A percentile compares a stretch with the other conserved stretches of the same genome.
These are phyloP conservation scores for Tolypocladium ovalisporum DNA, from an alignment of 2,329 filamentous ascomycete genomes.

Conservation along the genomic window DNA sequence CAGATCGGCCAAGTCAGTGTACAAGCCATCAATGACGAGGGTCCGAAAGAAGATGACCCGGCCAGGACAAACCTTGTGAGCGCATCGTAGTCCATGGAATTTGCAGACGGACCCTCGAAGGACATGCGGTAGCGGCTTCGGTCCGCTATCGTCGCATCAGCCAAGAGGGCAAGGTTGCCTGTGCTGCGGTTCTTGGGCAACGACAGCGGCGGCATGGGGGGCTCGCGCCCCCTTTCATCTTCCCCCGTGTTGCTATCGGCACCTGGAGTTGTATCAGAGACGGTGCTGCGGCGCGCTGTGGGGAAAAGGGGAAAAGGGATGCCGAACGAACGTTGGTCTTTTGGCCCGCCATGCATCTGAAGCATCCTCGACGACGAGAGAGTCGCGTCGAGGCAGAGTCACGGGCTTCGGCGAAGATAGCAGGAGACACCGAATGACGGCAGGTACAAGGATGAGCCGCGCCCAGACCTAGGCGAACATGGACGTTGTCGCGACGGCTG, in stretches of 20 bases:
- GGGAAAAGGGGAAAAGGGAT: background rate
- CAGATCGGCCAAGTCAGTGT: constrained; percentile 15
- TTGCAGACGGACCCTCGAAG: constrained; percentile 57
- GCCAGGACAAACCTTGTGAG: constrained; percentile 53
- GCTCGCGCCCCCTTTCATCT: constrained; percentile 30
- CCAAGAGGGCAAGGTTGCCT: constrained; percentile 43
- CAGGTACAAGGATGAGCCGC: background rate
- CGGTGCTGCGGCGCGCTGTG: background rate
- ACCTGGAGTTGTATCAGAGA: constrained; percentile 17
- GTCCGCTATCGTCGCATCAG: constrained; percentile 40
- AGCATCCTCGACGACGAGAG: constrained; percentile 28
- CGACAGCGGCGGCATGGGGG: constrained; percentile 34
- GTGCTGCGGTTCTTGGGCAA: constrained; percentile 57
- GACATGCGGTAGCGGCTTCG: constrained; percentile 60
- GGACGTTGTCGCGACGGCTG: constrained; percentile 1
- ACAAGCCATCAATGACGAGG: too few relatives aligned
- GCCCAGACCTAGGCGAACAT: constrained; percentile 3
- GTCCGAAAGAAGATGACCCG: background rate
- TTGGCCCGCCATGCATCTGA: constrained; percentile 30
- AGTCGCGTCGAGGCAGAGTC: constrained; percentile 3
- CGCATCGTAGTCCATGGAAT: constrained; percentile 52
- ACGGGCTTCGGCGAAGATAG: background rate
- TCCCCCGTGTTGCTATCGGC: constrained; percentile 20
- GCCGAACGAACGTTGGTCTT: constrained; percentile 25
- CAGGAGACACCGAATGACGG: constrained; percentile 10